Conservation (phyloP, 306 rosid species). For the Corylus americana region DNA sequence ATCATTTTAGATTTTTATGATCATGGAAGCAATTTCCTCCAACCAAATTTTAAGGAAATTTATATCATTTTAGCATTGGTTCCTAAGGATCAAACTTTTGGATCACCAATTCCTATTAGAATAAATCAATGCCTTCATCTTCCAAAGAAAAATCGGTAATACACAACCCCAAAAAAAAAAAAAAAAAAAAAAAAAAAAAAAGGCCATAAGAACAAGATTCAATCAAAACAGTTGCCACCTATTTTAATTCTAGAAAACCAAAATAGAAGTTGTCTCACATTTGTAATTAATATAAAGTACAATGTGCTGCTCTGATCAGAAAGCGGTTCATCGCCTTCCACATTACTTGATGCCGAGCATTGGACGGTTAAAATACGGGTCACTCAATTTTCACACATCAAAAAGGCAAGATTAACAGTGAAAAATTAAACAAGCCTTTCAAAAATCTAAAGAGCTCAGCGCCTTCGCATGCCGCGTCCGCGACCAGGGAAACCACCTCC, state of each 20-base stretch:
- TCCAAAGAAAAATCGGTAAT: too few relatives aligned
- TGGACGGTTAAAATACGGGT: not conserved
- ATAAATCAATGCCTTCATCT: too few relatives aligned
- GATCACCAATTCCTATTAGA: too few relatives aligned
- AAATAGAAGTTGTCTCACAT: conserved; percentile 12
- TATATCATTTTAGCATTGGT: too few relatives aligned
- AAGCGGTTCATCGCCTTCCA: conserved; percentile 12
- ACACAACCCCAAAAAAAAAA: not conserved
- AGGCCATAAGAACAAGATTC: not conserved
- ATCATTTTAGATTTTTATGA: too few relatives aligned
- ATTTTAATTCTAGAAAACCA: not conserved
- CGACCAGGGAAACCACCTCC: conserved; percentile 87
- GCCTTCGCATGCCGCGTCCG: conserved; percentile 92
- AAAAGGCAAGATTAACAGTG: conserved; percentile 6
- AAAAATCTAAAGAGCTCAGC: conserved; percentile 30
- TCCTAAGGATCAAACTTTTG: too few relatives aligned
- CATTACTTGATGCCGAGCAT: not conserved
- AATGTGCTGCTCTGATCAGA: conserved; percentile 31
- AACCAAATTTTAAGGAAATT: too few relatives aligned
- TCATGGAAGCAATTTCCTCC: too few relatives aligned
- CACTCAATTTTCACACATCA: conserved; percentile 8
- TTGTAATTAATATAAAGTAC: conserved; percentile 20
- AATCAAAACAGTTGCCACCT: conserved; percentile 16
- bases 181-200: not conserved
- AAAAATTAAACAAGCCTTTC: not conserved